Evolutionary conservation across 2,329 filamentous ascomycete species (phyloP), one percentile per base, ranked within the genome.

Genomic region (Ramichloridium luteum): DNA sequence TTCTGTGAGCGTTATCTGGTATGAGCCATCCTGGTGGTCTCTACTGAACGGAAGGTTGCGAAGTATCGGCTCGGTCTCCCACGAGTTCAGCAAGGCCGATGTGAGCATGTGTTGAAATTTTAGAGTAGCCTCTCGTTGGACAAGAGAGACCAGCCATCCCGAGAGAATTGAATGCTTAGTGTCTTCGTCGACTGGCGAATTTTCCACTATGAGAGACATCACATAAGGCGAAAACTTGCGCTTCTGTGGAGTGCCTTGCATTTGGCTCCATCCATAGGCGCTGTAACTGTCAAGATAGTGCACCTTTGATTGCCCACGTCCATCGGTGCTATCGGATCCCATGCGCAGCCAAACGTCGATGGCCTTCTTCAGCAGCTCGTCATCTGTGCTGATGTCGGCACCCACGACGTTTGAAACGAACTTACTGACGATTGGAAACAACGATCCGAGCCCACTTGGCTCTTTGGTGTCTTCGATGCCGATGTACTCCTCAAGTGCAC

Each of bases 381-480:
- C 72, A 27, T 73, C 66, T 1, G 67, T 62, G 13, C 61, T 55
- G 11, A 56, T 47, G 34, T 77, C 73, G 20, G 70, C 67, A 5
- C 73, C 73, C 46, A 77, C 75, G 31, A 67, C 67, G 37, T 72
- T 74, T 1, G 72, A 77, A 13, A 76, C 51, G 15, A 77, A 58
- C 13, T 63, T 64, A 38, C 59, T 64, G 13, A 76, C 50, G 10
- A 23, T 23, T n/a, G 20, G 8, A 23, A 8, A 8, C 20, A 23
- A 8, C 8, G 20, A 8, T 8, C n/a, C 20, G 20, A 23, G 20
- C 8, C 20, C 20, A n/a, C n/a, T n/a, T 23, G 20, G n/a, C 20
- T 23, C 15, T 8, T 26, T 9, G n/a, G 16, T 13, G n/a, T 16
- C 18, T 10, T 27, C n/a, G 13, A 37, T 28, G 10, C 35, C 32